Conservation (phyloP, 2,329 filamentous ascomycete species). For the Fusarium metavorans region DNA sequence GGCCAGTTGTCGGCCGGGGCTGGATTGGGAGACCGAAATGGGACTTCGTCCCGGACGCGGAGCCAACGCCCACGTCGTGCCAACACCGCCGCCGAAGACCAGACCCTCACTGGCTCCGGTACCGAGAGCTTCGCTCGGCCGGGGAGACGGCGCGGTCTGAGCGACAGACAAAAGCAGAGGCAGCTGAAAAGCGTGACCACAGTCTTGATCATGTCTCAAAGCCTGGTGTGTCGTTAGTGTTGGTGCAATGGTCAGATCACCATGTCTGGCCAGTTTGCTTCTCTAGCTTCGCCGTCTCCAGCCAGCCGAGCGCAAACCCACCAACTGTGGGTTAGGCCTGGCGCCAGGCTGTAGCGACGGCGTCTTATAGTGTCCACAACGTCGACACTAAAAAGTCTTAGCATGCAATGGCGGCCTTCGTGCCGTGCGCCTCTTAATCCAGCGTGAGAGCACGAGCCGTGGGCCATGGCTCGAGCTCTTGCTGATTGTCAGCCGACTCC, state of each 20-base stretch:
- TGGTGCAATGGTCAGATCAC: conserved; percentile 23
- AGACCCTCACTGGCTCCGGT: conserved; percentile 3
- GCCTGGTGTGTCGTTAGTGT: conserved; percentile 15
- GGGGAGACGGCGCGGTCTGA: background rate
- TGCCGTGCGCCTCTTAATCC: conserved; percentile 20
- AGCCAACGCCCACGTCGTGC: conserved; percentile 5
- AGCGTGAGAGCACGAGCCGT: background rate
- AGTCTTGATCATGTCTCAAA: background rate
- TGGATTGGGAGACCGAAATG: conserved; percentile 15
- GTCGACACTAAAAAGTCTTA: conserved; percentile 6
- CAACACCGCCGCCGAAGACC: conserved; percentile 7
- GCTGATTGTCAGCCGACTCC: background rate
- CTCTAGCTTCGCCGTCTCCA: conserved; percentile 15
- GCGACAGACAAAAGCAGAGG: background rate
- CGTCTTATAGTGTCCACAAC: conserved; percentile 8
- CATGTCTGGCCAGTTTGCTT: conserved; percentile 20
- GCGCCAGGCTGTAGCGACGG: conserved; percentile 7
- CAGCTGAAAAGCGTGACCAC: background rate
- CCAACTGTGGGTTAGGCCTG: conserved; percentile 5
- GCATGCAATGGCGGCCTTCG: conserved; percentile 15
- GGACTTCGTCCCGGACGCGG: background rate
- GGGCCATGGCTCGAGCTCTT: background rate
- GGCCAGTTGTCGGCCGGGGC: conserved; percentile 13
- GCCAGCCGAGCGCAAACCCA: conserved; percentile 6
- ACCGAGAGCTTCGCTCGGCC: conserved; percentile 10